Evolutionary conservation across 192 early-diverging fungal genomes (phyloP).

Genomic region (Podochytrium sp.): DNA sequence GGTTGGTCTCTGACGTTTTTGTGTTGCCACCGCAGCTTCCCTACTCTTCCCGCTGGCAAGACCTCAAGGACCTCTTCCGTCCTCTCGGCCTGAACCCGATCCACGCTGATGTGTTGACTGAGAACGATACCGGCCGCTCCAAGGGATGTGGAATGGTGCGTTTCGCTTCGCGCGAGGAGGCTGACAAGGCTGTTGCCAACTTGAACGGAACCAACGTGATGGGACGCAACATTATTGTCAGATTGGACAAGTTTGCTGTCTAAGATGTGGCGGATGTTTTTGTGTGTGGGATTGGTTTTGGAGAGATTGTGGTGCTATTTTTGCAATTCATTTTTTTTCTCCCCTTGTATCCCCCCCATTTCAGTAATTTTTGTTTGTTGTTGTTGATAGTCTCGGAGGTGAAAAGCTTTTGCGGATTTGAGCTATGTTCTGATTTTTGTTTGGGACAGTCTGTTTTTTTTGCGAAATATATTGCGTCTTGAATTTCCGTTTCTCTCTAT

Average conservation of each 20-base stretch:
- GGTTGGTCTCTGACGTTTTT: constrained; percentile 14
- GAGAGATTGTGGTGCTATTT: not conserved
- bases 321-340: too few species aligned
- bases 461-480: too few species aligned
- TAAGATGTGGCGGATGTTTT: constrained; percentile 7
- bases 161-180: constrained; percentile 71
- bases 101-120: constrained; percentile 53
- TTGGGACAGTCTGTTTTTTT: too few species aligned
- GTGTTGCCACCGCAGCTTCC: constrained; percentile 52
- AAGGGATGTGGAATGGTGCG: constrained; percentile 57
- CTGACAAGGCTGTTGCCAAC: constrained; percentile 64
- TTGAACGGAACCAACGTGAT: constrained; percentile 47
- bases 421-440: too few species aligned
- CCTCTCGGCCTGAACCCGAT: constrained; percentile 49
- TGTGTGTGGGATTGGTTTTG: not conserved
- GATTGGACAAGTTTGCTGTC: constrained; percentile 52
- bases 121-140: constrained; percentile 49
- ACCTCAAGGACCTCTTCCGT: constrained; percentile 59
- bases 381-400: too few species aligned
- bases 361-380: not conserved
- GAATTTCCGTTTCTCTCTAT: too few species aligned
- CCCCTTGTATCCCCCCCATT: not conserved
- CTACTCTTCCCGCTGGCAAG: constrained; percentile 56
- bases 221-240: constrained; percentile 52
- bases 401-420: too few species aligned